phyloP scores from a whole-genome alignment of 2,329 filamentous ascomycete species.

The Celoporthe dispersa region DNA sequence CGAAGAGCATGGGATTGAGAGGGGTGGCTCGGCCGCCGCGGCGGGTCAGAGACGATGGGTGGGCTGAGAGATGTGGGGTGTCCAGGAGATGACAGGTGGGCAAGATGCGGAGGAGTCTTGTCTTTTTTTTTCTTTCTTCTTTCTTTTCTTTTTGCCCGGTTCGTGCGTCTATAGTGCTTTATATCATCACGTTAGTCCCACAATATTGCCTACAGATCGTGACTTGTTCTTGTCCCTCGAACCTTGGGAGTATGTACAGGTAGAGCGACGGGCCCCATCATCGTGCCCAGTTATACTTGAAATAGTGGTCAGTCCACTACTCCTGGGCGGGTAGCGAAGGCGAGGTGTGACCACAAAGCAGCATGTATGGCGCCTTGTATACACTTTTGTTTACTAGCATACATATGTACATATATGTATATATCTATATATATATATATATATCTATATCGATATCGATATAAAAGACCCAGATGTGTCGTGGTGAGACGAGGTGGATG shows the following conservation, averaged over 20 bases:
- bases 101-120: background rate
- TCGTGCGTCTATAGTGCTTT: background rate
- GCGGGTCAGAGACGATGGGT: background rate
- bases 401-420: no score
- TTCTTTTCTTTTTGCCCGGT: no score
- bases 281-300: no score
- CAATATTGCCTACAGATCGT: background rate
- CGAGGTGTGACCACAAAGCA: no score
- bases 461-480: background rate
- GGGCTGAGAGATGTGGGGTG: background rate
- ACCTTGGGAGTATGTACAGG: background rate
- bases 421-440: no score
- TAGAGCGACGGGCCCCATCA: background rate
- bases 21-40: background rate
- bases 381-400: no score
- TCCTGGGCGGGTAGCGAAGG: background rate
- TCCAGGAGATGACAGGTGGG: background rate
- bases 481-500: background rate
- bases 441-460: background rate
- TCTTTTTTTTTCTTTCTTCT: background rate
- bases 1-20: constrained; percentile 18
- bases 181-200: background rate
- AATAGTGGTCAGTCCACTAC: background rate
- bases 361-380: no score
- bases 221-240: background rate